These are phyloP conservation scores for Penicillium daleae DNA, from an alignment of 495 filamentous ascomycete genomes.

Conservation along the genomic window DNA sequence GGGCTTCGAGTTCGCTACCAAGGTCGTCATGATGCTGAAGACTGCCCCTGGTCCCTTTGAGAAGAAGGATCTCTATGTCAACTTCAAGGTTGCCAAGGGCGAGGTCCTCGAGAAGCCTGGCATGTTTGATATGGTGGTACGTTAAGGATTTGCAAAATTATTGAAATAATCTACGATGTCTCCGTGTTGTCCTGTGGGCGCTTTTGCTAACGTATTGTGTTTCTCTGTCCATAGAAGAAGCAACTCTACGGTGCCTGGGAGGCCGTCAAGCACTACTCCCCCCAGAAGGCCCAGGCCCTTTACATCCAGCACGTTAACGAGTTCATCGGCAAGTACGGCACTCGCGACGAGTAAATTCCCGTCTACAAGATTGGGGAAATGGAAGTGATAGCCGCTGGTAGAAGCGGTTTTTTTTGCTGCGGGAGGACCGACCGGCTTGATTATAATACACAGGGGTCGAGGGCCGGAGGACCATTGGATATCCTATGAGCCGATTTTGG, in stretches of 20 bases:
- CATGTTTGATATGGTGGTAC: constrained; percentile 59
- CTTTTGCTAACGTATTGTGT: constrained; percentile 5
- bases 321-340: constrained; percentile 69
- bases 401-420: neutral
- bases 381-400: neutral
- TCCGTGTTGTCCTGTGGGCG: too few relatives aligned
- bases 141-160: too few relatives aligned
- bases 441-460: neutral
- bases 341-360: constrained; percentile 27
- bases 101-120: constrained; percentile 50
- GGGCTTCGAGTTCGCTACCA: constrained; percentile 46
- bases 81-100: constrained; percentile 60
- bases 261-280: constrained; percentile 58
- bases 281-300: constrained; percentile 68
- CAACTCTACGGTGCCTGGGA: constrained; percentile 79
- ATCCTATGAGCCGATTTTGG: constrained; percentile 12
- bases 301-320: constrained; percentile 74
- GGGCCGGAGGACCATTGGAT: neutral
- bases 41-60: constrained; percentile 55
- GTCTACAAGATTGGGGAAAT: neutral
- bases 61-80: constrained; percentile 58
- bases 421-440: neutral
- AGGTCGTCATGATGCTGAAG: constrained; percentile 63
- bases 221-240: constrained; percentile 60
- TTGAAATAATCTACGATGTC: too few relatives aligned